Conservation (phyloP, 305 asterid genomes). For the Lippia alba region DNA sequence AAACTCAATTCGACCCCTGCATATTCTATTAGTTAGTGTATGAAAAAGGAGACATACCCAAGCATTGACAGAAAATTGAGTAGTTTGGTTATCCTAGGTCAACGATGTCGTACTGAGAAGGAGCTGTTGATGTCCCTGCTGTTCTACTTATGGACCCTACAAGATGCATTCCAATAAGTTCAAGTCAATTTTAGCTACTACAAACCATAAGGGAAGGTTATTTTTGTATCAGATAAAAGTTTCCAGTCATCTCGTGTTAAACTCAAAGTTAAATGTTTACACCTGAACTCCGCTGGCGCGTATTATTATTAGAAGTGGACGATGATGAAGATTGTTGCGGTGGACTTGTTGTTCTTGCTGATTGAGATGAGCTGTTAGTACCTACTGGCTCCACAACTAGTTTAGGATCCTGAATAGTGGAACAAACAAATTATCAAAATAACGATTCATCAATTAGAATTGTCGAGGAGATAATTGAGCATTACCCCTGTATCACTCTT, state of each 20-base stretch:
- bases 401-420: constrained; percentile 68
- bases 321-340: constrained; percentile 62
- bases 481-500: too few species aligned
- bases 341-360: constrained; percentile 56
- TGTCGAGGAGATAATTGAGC: neutral
- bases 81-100: constrained; percentile 78
- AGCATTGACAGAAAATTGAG: constrained; percentile 92
- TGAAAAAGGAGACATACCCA: constrained; percentile 72
- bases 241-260: constrained; percentile 18
- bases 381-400: constrained; percentile 87
- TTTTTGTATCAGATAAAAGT: constrained; percentile 17
- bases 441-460: constrained; percentile 14
- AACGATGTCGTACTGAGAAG: constrained; percentile 66
- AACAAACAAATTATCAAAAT: constrained; percentile 11
- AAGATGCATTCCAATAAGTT: constrained; percentile 24
- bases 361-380: constrained; percentile 61
- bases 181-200: constrained; percentile 23
- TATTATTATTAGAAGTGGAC: constrained; percentile 53
- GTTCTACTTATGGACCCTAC: constrained; percentile 80
- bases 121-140: constrained; percentile 64
- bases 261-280: constrained; percentile 6
- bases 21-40: constrained; percentile 18
- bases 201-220: constrained; percentile 19
- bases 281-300: constrained; percentile 70
- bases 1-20: constrained; percentile 23